These are phyloP conservation scores for Ophiostoma perfectum DNA, from an alignment of 2,329 filamentous ascomycete species.

Conservation along the genomic window DNA sequence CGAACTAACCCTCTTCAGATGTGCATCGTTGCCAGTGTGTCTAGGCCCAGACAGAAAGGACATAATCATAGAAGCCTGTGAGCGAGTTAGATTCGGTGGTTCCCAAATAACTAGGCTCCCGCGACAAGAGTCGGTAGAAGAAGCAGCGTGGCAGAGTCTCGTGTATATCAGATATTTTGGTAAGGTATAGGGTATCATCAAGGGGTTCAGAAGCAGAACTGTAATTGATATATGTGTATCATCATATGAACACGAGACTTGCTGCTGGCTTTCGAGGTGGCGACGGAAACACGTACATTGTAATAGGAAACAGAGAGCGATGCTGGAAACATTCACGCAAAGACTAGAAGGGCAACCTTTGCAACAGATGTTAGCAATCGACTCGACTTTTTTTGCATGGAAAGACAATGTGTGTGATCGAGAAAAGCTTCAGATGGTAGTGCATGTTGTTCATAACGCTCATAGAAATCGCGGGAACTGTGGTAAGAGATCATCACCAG, in stretches of 20 bases:
- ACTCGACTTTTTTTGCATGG: not conserved
- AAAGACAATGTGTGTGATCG: not conserved
- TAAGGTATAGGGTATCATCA: conserved; percentile 59
- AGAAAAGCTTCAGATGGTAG: conserved; percentile 62
- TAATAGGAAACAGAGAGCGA: not conserved
- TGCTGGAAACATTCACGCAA: not conserved
- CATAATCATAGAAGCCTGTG: not conserved
- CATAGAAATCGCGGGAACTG: conserved; percentile 56
- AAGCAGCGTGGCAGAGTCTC: conserved; percentile 17
- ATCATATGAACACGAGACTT: conserved; percentile 50
- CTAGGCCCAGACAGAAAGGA: not conserved
- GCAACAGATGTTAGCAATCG: conserved; percentile 18
- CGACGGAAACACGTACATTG: conserved; percentile 16
- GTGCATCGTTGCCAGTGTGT: too few relatives aligned
- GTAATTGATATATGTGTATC: conserved; percentile 52
- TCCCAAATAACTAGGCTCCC: too few relatives aligned
- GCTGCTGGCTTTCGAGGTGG: not conserved
- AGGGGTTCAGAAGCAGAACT: conserved; percentile 71
- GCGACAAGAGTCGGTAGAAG: conserved; percentile 20
- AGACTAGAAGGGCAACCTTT: conserved; percentile 7
- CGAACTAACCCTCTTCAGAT: conserved; percentile 10
- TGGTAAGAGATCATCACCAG: conserved; percentile 54
- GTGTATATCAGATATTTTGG: conserved; percentile 37
- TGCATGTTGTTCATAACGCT: conserved; percentile 65
- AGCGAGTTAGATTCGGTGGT: not conserved